Evolutionary conservation across 2,329 filamentous ascomycete genomes (phyloP).

Genomic region (Alternaria arborescens): DNA sequence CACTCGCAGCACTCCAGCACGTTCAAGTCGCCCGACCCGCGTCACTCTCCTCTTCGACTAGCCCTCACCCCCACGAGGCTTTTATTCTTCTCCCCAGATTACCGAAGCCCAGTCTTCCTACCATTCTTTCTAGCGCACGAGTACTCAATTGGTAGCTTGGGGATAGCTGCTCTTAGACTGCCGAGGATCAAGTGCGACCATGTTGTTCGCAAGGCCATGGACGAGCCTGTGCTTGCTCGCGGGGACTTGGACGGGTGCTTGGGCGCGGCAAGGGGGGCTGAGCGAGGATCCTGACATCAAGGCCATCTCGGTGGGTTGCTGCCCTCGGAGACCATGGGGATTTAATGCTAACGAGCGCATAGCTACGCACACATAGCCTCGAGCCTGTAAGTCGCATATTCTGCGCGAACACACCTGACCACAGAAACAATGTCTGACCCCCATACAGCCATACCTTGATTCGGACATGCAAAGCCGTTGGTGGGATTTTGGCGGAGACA

Average conservation of each 20-base stretch:
- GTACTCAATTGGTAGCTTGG: slow-evolving; percentile 17
- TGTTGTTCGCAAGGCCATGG: slow-evolving; percentile 49
- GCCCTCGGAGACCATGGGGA: slow-evolving; percentile 8
- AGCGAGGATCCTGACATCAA: slow-evolving; percentile 62
- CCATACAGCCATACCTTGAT: slow-evolving; percentile 85
- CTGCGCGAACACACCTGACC: not conserved
- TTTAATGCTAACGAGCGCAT: slow-evolving; percentile 32
- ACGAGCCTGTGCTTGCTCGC: slow-evolving; percentile 50
- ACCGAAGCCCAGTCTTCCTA: slow-evolving; percentile 36
- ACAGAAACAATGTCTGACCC: slow-evolving; percentile 20
- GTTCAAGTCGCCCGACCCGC: slow-evolving; percentile 37
- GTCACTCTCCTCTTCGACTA: slow-evolving; percentile 36
- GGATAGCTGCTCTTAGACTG: slow-evolving; percentile 27
- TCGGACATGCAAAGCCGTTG: slow-evolving; percentile 98
- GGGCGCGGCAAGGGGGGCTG: slow-evolving; percentile 40
- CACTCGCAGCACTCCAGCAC: slow-evolving; percentile 25
- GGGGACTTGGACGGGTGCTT: slow-evolving; percentile 43
- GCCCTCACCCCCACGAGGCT: slow-evolving; percentile 21
- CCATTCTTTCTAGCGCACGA: slow-evolving; percentile 37
- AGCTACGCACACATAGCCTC: slow-evolving; percentile 89
- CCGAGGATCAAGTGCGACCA: slow-evolving; percentile 31
- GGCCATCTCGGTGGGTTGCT: slow-evolving; percentile 68
- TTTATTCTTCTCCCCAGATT: slow-evolving; percentile 28
- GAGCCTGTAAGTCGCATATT: slow-evolving; percentile 69
- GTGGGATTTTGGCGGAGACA: slow-evolving; percentile 98